These are phyloP conservation scores for Salvia splendens DNA, from an alignment of 257 asterid genomes.

Conservation along the genomic window DNA sequence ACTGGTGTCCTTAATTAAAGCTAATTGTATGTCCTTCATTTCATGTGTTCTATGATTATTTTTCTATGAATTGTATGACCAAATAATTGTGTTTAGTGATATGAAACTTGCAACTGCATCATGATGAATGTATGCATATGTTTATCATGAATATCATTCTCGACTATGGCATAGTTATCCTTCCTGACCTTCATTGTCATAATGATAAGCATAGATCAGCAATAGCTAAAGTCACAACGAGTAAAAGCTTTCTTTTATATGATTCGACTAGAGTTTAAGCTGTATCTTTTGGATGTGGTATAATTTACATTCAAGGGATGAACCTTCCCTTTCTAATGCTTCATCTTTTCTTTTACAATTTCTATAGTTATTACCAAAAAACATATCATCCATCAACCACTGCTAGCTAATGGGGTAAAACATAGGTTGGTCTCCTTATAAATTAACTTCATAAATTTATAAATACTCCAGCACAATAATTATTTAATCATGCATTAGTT, in stretches of 20 bases:
- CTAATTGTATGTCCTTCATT: not conserved
- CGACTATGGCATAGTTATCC: not conserved
- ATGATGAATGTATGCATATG: conserved; percentile 1
- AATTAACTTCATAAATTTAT: conserved; percentile 14
- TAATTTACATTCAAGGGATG: not conserved
- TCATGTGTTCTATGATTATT: not conserved
- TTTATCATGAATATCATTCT: not conserved
- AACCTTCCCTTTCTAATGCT: conserved; percentile 6
- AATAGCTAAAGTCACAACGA: not conserved
- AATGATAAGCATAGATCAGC: not conserved
- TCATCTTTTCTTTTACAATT: not conserved
- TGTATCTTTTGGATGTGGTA: not conserved
- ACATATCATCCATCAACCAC: not conserved
- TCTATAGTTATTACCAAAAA: not conserved
- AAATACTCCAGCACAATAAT: not conserved
- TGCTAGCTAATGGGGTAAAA: conserved; percentile 10
- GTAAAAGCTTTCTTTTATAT: not conserved
- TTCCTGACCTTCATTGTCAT: conserved; percentile 17
- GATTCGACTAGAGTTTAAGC: not conserved
- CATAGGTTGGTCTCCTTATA: conserved; percentile 10
- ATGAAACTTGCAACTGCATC: conserved; percentile 3
- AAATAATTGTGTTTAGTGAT: not conserved
- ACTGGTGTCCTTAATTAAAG: conserved; percentile 1
- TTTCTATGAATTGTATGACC: conserved; percentile 4
- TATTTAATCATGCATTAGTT: conserved; percentile 18